phyloP scores from a whole-genome alignment of 805 yeast genomes.

The Clavispora asparagi region DNA sequence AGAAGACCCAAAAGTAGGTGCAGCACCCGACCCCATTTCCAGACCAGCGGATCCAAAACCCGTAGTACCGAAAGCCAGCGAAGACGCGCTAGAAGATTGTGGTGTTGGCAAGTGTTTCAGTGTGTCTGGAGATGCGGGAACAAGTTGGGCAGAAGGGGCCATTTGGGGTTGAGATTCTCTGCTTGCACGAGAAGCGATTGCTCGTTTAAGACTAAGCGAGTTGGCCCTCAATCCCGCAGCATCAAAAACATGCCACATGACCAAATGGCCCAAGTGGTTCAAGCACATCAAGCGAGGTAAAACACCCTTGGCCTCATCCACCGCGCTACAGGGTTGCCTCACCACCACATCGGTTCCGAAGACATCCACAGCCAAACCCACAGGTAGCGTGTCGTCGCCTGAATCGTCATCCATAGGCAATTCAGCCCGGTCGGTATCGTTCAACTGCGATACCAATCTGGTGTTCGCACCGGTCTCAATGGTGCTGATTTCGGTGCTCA shows the following conservation, averaged over 20 bases:
- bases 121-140: background rate
- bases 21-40: background rate
- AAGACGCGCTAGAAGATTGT: background rate
- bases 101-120: background rate
- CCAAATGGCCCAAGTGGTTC: conserved; percentile 57
- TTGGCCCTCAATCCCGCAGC: conserved; percentile 42
- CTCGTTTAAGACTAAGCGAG: conserved; percentile 6
- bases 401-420: conserved; percentile 65
- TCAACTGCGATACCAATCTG: conserved; percentile 40
- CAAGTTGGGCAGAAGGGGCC: background rate
- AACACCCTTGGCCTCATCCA: conserved; percentile 49
- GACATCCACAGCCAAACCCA: conserved; percentile 66
- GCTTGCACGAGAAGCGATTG: background rate
- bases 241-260: conserved; percentile 63
- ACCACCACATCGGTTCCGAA: conserved; percentile 37
- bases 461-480: conserved; percentile 12
- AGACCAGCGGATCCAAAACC: conserved; percentile 16
- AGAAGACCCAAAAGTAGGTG: conserved; percentile 1
- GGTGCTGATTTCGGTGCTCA: conserved; percentile 59
- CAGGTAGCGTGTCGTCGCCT: conserved; percentile 63
- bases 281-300: conserved; percentile 63
- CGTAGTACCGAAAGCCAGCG: conserved; percentile 6
- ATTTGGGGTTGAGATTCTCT: background rate
- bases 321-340: conserved; percentile 49
- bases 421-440: conserved; percentile 69